Evolutionary conservation across 352 stramenopile genomes (phyloP).

Genomic region (Globisporangium echinulatum): DNA sequence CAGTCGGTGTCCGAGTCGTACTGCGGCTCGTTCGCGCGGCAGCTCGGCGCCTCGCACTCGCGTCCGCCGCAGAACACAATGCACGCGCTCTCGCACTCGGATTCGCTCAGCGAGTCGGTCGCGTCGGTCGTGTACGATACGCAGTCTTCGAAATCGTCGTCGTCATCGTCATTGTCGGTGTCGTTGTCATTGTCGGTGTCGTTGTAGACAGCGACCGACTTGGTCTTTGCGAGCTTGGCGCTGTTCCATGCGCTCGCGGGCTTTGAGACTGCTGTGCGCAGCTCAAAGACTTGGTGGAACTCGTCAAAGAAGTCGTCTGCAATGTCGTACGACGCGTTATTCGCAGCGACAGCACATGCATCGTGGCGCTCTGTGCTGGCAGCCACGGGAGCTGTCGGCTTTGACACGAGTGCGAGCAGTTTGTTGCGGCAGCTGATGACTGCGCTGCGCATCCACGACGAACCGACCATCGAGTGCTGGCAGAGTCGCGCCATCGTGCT

Average conservation of each 20-base stretch:
- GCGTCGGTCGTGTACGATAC: conserved; percentile 41
- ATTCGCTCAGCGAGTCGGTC: conserved; percentile 41
- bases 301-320: conserved; percentile 10
- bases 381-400: conserved; percentile 6
- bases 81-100: conserved; percentile 15
- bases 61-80: conserved; percentile 3
- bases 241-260: background rate
- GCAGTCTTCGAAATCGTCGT: conserved; percentile 24
- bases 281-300: conserved; percentile 12
- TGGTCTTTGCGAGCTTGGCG: conserved; percentile 5
- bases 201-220: background rate
- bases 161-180: conserved; percentile 5
- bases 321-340: background rate
- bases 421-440: conserved; percentile 10
- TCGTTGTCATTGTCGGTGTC: background rate
- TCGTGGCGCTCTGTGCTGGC: background rate
- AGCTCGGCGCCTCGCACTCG: conserved; percentile 1
- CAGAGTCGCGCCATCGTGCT: background rate
- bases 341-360: background rate
- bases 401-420: conserved; percentile 7
- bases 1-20: conserved; percentile 1
- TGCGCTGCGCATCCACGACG: conserved; percentile 3
- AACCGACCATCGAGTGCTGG: background rate
- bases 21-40: background rate
- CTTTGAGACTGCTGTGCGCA: background rate